A percentile compares a stretch with the other conserved stretches of the same genome.
Conservation (phyloP, 768 basidiomycete species). For the Xanthoconium stramineum region DNA sequence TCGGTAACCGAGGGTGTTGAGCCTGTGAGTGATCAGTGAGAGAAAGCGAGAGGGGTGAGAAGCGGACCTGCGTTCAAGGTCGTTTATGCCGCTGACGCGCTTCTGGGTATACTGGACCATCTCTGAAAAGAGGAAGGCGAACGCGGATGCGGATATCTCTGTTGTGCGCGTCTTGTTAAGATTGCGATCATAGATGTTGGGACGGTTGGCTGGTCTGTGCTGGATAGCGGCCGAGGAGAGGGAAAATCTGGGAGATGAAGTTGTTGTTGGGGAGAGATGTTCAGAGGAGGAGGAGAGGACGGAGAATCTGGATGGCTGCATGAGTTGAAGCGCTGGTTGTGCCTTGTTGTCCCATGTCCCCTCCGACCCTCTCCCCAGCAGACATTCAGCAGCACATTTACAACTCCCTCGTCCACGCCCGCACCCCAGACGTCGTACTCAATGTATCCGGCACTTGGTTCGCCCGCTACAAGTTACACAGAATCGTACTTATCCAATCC, state of each 20-base stretch:
- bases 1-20: constrained; percentile 92
- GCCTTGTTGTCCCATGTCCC: constrained; percentile 46
- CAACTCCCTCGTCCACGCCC: constrained; percentile 62
- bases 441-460: constrained; percentile 64
- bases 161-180: constrained; percentile 82
- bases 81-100: constrained; percentile 90
- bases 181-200: constrained; percentile 85
- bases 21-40: constrained; percentile 39
- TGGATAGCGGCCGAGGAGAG: constrained; percentile 51
- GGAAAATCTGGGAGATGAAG: constrained; percentile 66
- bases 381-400: constrained; percentile 78
- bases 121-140: constrained; percentile 90
- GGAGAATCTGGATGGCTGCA: constrained; percentile 1
- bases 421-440: constrained; percentile 77
- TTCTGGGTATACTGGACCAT: constrained; percentile 96
- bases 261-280: constrained; percentile 47
- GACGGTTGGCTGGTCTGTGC: constrained; percentile 43
- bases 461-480: constrained; percentile 76
- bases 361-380: constrained; percentile 44
- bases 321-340: constrained; percentile 31
- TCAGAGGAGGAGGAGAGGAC: neutral
- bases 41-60: neutral
- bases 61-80: constrained; percentile 85
- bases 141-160: constrained; percentile 82
- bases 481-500: constrained; percentile 85